phyloP scores from a whole-genome alignment of 2,329 filamentous ascomycete species.

The Cladophialophora bantiana region DNA sequence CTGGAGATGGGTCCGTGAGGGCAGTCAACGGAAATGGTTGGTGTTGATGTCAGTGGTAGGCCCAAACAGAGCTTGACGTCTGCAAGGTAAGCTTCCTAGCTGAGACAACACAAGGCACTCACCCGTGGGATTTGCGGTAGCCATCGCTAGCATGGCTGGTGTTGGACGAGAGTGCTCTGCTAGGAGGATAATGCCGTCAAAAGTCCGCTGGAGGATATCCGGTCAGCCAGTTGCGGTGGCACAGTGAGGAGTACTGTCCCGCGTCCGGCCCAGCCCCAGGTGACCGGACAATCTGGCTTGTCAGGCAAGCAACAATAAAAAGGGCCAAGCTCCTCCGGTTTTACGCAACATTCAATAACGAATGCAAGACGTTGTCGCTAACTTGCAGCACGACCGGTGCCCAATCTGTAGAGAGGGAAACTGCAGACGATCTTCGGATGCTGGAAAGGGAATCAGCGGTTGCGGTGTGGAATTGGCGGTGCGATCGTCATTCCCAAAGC shows the following conservation, averaged over 20 bases:
- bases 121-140: slow-evolving; percentile 27
- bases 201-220: slow-evolving; percentile 15
- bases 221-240: slow-evolving; percentile 4
- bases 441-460: slow-evolving; percentile 12
- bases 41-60: slow-evolving; percentile 21
- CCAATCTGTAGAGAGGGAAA: slow-evolving; percentile 1
- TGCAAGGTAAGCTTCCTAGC: slow-evolving; percentile 28
- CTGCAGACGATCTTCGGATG: slow-evolving; percentile 13
- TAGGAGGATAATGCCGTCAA: slow-evolving; percentile 13
- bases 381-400: slow-evolving; percentile 9
- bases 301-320: slow-evolving; percentile 14
- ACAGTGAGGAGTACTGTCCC: slow-evolving; percentile 10
- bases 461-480: slow-evolving; percentile 16
- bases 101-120: slow-evolving; percentile 28
- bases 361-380: slow-evolving; percentile 7
- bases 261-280: slow-evolving; percentile 14
- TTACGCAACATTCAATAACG: background rate
- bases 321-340: background rate
- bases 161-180: slow-evolving; percentile 19
- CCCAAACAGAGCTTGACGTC: slow-evolving; percentile 23
- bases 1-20: slow-evolving; percentile 15
- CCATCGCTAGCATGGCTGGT: slow-evolving; percentile 25
- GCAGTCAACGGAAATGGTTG: slow-evolving; percentile 21
- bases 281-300: slow-evolving; percentile 8
- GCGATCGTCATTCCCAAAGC: slow-evolving; percentile 17